Base-by-base conservation (phyloP, 306 rosid genomes). In the Albizia julibrissin region DNA sequence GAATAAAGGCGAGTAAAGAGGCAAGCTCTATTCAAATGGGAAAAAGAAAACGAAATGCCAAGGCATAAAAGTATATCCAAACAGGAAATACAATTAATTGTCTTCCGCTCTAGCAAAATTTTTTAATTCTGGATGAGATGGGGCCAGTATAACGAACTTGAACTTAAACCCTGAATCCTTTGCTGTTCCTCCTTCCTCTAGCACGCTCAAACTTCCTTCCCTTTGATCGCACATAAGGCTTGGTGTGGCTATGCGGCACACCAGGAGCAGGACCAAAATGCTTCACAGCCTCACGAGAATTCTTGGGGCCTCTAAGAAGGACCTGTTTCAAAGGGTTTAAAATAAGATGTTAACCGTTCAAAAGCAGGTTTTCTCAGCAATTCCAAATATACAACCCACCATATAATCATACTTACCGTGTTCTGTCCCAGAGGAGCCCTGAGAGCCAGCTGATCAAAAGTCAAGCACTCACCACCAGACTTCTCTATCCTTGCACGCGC, bases 261-360 rank as follows among this genome's bases (percentile, higher is more conserved):
- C 98, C 98, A 22, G 97, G 97, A 21, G 98, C 98, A 5, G 90
- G 94, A 77, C 97, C 98, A 34, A 93, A 93, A 74, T 91, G 98
- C 75, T 93, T 93, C 74, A 93, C 98, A 1, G 94, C 98, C 81
- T 93, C 98, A 27, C 97, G 83, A 3, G 91, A 79, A 69, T 91
- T 93, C 93, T 90, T 93, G 8, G 92, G 87, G 80, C 98, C 98
- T 80, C 98, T 81, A 13, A 91, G 89, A 39, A 93, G 97, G 72
- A 90, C 90, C 97, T 93, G 80, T 24, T 81, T 33, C 77, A 72
- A 78, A 64, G 5, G 74, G 42, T 31, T 58, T 1, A 76, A 61
- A 42, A 34, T 33, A 8, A 6, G 65, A 43, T 15, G 39, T 24
- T 16, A 59, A n/a, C 3, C 6, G 8, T 72, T 19, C 18, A 22